A percentile compares a stretch with the other conserved stretches of the same genome.
phyloP scores from a whole-genome alignment of 768 basidiomycete species.

The Lentinula boryana region DNA sequence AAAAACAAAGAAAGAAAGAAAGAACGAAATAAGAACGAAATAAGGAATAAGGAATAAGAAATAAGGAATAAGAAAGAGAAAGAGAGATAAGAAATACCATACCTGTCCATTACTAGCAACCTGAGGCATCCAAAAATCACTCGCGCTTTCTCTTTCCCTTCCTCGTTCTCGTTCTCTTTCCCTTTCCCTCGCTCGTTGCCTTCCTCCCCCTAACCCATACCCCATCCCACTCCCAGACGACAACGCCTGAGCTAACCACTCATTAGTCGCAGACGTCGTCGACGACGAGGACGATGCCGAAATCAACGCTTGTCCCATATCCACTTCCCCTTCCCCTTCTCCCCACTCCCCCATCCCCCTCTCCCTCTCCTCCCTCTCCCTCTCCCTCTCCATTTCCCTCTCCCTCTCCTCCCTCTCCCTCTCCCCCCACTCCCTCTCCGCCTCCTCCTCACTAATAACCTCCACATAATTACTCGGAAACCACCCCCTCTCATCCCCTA shows the following conservation, averaged over 20 bases:
- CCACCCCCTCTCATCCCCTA: slow-evolving; percentile 89
- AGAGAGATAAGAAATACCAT: slow-evolving; percentile 17
- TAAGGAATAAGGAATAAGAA: too few species aligned
- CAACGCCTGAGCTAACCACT: slow-evolving; percentile 51
- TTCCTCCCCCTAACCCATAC: too few species aligned
- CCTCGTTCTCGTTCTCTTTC: too few species aligned
- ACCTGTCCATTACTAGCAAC: slow-evolving; percentile 82
- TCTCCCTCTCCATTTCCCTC: neutral
- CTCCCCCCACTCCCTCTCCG: slow-evolving; percentile 24
- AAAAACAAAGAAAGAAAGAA: too few species aligned
- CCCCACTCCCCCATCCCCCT: neutral
- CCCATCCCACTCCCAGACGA: slow-evolving; percentile 15
- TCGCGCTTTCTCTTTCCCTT: slow-evolving; percentile 26
- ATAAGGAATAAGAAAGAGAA: neutral
- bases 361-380: neutral
- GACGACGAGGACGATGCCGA: slow-evolving; percentile 20
- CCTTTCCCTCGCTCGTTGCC: too few species aligned
- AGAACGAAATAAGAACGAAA: too few species aligned
- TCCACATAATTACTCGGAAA: slow-evolving; percentile 96
- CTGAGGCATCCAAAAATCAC: slow-evolving; percentile 89
- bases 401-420: neutral
- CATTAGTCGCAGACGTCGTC: slow-evolving; percentile 33
- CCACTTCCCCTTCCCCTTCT: neutral
- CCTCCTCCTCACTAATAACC: slow-evolving; percentile 74
- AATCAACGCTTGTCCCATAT: slow-evolving; percentile 45